Base-by-base conservation (phyloP, 768 basidiomycete species). In the Exidia glandulosa region DNA sequence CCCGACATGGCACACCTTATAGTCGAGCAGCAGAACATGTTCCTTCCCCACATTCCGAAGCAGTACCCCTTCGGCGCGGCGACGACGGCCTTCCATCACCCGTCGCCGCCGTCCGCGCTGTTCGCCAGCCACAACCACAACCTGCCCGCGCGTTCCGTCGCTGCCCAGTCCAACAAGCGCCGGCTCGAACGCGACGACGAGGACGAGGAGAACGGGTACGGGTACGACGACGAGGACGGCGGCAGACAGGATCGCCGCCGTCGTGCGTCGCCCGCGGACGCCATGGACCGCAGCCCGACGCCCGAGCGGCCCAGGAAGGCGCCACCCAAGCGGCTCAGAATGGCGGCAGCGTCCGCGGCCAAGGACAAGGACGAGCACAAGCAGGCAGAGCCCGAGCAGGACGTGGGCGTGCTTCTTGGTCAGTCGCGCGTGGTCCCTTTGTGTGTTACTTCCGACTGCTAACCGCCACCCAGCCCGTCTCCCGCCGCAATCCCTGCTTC, bases 241-340 rank as follows among this genome's bases (percentile, higher is more conserved):
- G n/a, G n/a, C n/a, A n/a, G n/a, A n/a, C n/a, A n/a, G n/a, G n/a
- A n/a, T n/a, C n/a, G n/a, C n/a, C n/a, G n/a, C 29, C 61, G 62
- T 63, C 72, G 64, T 57, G 73, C 64, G 50, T 66, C 68, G 30
- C 72, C 80, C 60, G 88, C 90, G 64, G 80, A 87, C 57, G 78
- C 83, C 16, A 92, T 92, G 90, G 90, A 90, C 70, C 79, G 87
- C 62, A 90, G 88, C 64, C 88, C 90, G 7, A 90, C 90, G 2
- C 87, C 89, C 16, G 90, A 93, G 70, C 79, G 87, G 48, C 81
- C 80, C 34, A 88, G 84, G 71, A 82, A 85, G 65, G 78, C 79
- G 4, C 76, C 82, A 34, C 85, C 84, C 19, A 90, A 91, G 71
- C 81, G 87, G 61, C 80, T 80, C 47, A 79, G 81, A 55, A 73